Percentiles rank a stretch among this genome's conserved stretches.
Evolutionary conservation across 208 protist genomes (phyloP).

Genomic region (Leptomonas pyrrhocoris): DNA sequence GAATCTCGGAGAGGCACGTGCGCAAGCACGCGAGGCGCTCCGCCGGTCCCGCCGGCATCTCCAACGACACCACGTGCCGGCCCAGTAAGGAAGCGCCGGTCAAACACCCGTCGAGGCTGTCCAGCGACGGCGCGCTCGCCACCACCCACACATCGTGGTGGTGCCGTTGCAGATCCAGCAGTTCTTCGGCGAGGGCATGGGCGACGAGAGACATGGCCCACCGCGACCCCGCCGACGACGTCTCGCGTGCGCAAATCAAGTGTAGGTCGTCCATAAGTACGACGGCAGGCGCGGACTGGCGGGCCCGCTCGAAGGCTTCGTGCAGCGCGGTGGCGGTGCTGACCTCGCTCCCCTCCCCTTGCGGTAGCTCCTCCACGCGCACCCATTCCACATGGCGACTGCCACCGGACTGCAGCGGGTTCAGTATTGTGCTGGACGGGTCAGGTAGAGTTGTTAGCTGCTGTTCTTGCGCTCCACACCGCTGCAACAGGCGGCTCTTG

Average conservation of each 20-base stretch:
- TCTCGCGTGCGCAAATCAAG: constrained; percentile 42
- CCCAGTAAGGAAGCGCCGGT: constrained; percentile 25
- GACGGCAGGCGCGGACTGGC: constrained; percentile 78
- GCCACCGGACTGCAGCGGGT: not conserved
- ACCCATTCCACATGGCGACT: constrained; percentile 28
- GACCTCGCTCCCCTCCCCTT: constrained; percentile 44
- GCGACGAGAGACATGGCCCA: constrained; percentile 55
- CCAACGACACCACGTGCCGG: constrained; percentile 22
- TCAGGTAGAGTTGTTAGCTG: not conserved
- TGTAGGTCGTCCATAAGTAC: constrained; percentile 64
- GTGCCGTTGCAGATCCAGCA: constrained; percentile 33
- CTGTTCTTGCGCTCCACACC: constrained; percentile 1
- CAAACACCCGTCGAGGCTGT: constrained; percentile 37
- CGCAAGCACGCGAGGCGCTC: constrained; percentile 36
- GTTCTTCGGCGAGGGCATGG: constrained; percentile 38
- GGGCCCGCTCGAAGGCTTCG: constrained; percentile 92
- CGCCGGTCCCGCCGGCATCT: constrained; percentile 21
- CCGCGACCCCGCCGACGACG: constrained; percentile 32
- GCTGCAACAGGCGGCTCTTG: constrained; percentile 40
- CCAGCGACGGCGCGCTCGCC: constrained; percentile 36
- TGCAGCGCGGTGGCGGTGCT: constrained; percentile 90
- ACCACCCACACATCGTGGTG: constrained; percentile 37
- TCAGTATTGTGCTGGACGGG: not conserved
- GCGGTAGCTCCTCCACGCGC: constrained; percentile 46
- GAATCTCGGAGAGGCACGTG: constrained; percentile 20